Base-by-base conservation (phyloP, 139 green algal species). In the Micromonas commoda region DNA sequence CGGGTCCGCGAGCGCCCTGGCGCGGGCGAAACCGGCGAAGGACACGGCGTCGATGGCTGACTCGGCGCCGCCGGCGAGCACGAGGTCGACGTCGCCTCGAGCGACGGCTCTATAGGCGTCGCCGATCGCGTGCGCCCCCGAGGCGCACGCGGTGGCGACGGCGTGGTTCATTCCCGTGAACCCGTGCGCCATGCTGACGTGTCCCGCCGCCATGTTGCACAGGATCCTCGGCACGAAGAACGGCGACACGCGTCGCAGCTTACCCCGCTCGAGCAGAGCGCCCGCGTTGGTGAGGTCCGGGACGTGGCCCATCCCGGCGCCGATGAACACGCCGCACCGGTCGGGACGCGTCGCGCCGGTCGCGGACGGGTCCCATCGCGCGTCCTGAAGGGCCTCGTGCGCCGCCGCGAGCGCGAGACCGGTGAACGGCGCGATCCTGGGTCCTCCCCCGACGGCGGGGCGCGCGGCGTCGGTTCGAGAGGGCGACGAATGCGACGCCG, bases 171-270 rank as follows among this genome's bases (percentile, higher is more conserved):
- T 94, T 0, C 94, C 94, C 31, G 68, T 61, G 35, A 92, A 72
- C n/a, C 87, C 84, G 64, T 88, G 69, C 38, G 74, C 79, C 26
- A 98, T 96, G 83, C 90, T 93, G 60, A 98, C 87, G 0, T 89
- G 85, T 0, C 95, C 95, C 0, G 92, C 89, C 1, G 94, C 91
- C 88, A 96, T 95, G 88, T 98, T 98, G 73, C 85, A 72, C 33
- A 99, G 82, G 19, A 97, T 90, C 2, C 87, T 82, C 21, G 95
- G 92, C n/a, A 99, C 85, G 77, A 98, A 97, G 83, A 90, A 97
- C 29, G 95, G 95, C 28, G 83, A 91, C 31, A 98, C 34, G 20
- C 90, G 82, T 2, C 90, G 81, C 32, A 90, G 34, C 61, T 84
- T 86, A 21, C 84, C 86, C 3, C 71, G 63, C 16, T 65, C 71